A percentile compares a stretch with the other conserved stretches of the same genome.
Evolutionary conservation across 495 filamentous ascomycete species (phyloP).

Genomic region (Aspergillus avenaceus): DNA sequence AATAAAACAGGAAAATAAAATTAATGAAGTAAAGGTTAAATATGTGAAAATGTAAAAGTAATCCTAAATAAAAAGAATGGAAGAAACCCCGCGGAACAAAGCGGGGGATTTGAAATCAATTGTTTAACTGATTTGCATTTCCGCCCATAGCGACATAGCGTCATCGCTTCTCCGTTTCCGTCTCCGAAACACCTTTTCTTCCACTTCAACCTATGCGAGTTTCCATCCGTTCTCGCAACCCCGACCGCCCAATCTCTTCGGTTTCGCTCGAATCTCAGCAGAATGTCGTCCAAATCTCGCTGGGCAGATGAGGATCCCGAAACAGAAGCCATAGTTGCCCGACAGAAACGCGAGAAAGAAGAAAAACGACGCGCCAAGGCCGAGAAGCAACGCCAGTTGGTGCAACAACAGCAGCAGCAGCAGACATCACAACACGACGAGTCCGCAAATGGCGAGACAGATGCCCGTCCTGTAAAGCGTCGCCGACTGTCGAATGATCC

Average conservation of each 20-base stretch:
- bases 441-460: conserved; percentile 23
- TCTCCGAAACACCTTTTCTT: not conserved
- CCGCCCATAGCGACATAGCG: too few relatives aligned
- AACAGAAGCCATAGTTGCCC: conserved; percentile 65
- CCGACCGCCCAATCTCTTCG: not conserved
- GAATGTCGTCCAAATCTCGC: conserved; percentile 71
- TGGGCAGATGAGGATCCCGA: conserved; percentile 77
- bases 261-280: conserved; percentile 9
- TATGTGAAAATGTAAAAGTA: not conserved
- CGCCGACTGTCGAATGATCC: conserved; percentile 45
- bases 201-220: not conserved
- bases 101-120: conserved; percentile 41
- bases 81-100: conserved; percentile 8
- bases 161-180: conserved; percentile 23
- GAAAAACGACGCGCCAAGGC: conserved; percentile 81
- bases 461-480: conserved; percentile 37
- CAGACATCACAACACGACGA: conserved; percentile 2
- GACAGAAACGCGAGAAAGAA: conserved; percentile 82
- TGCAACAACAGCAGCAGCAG: conserved; percentile 42
- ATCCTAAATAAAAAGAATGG: not conserved
- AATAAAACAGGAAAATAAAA: not conserved
- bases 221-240: not conserved
- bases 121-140: too few relatives aligned
- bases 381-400: conserved; percentile 73
- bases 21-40: not conserved